Conservation (phyloP, 768 basidiomycete species). For the Collybia sp. region DNA sequence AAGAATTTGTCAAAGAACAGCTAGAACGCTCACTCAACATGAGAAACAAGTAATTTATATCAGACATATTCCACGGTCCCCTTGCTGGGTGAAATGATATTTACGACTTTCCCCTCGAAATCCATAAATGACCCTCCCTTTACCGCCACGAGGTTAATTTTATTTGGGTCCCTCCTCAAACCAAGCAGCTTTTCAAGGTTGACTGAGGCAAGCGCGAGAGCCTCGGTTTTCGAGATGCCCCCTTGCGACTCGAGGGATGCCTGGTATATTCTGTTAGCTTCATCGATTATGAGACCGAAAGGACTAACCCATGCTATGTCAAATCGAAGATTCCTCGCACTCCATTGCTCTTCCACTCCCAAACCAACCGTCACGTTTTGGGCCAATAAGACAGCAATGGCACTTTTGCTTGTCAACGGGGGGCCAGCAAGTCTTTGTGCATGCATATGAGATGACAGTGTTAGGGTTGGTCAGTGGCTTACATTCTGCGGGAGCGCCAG, state of each 20-base stretch:
- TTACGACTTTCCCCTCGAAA: slow-evolving; percentile 40
- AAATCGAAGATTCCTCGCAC: slow-evolving; percentile 65
- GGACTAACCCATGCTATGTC: slow-evolving; percentile 51
- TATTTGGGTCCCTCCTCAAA: slow-evolving; percentile 8
- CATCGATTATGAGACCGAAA: not conserved
- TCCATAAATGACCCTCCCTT: slow-evolving; percentile 33
- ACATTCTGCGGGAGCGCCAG: slow-evolving; percentile 70
- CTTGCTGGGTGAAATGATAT: slow-evolving; percentile 26
- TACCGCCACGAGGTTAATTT: slow-evolving; percentile 34
- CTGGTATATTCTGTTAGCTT: slow-evolving; percentile 7
- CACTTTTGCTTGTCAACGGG: slow-evolving; percentile 54
- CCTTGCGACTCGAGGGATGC: slow-evolving; percentile 29
- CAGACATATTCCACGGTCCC: not conserved
- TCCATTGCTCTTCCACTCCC: slow-evolving; percentile 54
- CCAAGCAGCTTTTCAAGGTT: slow-evolving; percentile 42
- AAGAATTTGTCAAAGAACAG: slow-evolving; percentile 45
- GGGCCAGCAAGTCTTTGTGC: slow-evolving; percentile 57
- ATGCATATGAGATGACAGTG: not conserved
- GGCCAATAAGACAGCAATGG: slow-evolving; percentile 47
- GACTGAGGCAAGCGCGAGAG: slow-evolving; percentile 33
- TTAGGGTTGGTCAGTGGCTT: slow-evolving; percentile 13
- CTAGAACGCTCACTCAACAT: slow-evolving; percentile 8
- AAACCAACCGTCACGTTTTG: slow-evolving; percentile 63
- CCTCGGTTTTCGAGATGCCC: slow-evolving; percentile 29
- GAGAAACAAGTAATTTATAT: not conserved